Evolutionary conservation across 2,329 filamentous ascomycete genomes (phyloP).

Genomic region (Verticillium longisporum): DNA sequence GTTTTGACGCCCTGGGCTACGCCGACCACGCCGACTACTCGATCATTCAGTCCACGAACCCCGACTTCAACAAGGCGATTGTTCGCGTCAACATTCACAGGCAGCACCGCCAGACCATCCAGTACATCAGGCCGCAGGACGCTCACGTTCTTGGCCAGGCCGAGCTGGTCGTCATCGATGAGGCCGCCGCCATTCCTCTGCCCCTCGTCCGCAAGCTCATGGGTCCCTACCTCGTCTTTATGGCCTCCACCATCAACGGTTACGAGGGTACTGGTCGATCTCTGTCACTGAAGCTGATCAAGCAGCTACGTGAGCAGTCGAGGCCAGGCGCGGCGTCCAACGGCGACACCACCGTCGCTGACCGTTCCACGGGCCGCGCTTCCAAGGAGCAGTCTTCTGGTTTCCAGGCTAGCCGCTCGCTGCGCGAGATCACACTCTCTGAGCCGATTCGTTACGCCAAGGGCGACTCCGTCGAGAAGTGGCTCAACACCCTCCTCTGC

Average conservation of each 20-base stretch:
- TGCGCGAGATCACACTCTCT: conserved; percentile 85
- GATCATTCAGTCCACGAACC: conserved; percentile 96
- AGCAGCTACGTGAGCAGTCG: conserved; percentile 92
- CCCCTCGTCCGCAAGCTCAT: conserved; percentile 90
- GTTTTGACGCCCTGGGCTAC: conserved; percentile 90
- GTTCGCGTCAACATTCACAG: conserved; percentile 94
- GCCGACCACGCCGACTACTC: conserved; percentile 95
- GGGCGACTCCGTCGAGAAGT: conserved; percentile 88
- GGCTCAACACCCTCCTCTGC: conserved; percentile 91
- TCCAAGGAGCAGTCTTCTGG: conserved; percentile 55
- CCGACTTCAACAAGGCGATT: conserved; percentile 98
- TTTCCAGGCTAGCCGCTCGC: conserved; percentile 61
- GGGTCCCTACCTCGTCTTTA: conserved; percentile 95
- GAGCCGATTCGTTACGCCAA: conserved; percentile 93
- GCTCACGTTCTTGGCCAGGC: conserved; percentile 92
- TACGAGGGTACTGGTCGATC: conserved; percentile 97
- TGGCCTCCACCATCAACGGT: conserved; percentile 98
- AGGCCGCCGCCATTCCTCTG: conserved; percentile 91
- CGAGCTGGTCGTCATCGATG: conserved; percentile 92
- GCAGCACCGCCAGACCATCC: conserved; percentile 93
- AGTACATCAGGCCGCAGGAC: conserved; percentile 96
- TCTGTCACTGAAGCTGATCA: conserved; percentile 90
- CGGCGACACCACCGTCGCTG: conserved; percentile 61
- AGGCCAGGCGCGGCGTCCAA: conserved; percentile 51
- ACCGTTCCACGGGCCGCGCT: conserved; percentile 70